Conservation (phyloP, 352 stramenopile genomes). For the Phytophthora sansomeana region DNA sequence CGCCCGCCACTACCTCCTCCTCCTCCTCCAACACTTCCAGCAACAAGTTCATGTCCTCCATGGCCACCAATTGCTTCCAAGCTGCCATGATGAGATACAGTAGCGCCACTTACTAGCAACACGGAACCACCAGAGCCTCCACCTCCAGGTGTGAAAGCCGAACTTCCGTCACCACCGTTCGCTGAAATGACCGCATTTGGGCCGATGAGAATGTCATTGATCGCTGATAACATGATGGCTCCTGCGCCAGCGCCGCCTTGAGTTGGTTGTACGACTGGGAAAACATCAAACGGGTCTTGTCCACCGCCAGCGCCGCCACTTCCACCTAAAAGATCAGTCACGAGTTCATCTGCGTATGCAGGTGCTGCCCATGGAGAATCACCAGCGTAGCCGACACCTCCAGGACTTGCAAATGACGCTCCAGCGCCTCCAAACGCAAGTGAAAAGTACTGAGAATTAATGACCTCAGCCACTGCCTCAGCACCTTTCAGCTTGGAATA, state of each 20-base stretch:
- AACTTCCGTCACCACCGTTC: slow-evolving; percentile 67
- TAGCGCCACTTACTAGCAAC: slow-evolving; percentile 56
- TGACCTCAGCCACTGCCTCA: slow-evolving; percentile 62
- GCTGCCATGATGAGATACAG: slow-evolving; percentile 70
- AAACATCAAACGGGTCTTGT: slow-evolving; percentile 81
- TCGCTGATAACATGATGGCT: slow-evolving; percentile 83
- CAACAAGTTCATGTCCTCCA: slow-evolving; percentile 64
- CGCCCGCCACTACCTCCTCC: slow-evolving; percentile 90
- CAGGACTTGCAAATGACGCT: slow-evolving; percentile 62
- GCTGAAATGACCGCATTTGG: slow-evolving; percentile 76
- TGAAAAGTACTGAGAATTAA: slow-evolving; percentile 88
- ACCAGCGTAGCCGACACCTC: slow-evolving; percentile 65
- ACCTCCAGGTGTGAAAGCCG: slow-evolving; percentile 64
- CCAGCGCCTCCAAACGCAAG: slow-evolving; percentile 91
- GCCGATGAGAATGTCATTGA: slow-evolving; percentile 95
- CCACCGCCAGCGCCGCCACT: slow-evolving; percentile 92
- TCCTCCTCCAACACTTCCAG: slow-evolving; percentile 43
- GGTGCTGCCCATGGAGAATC: slow-evolving; percentile 21
- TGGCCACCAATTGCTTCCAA: slow-evolving; percentile 85
- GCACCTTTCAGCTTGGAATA: slow-evolving; percentile 49
- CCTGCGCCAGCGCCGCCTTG: slow-evolving; percentile 93
- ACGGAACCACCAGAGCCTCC: slow-evolving; percentile 65
- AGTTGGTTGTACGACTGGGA: slow-evolving; percentile 67
- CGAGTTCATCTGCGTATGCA: slow-evolving; percentile 52
- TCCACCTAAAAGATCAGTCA: slow-evolving; percentile 90